Evolutionary conservation across 2,329 filamentous ascomycete species (phyloP), one percentile per base, ranked within the genome.

Genomic region (Aspergillus amoenus): DNA sequence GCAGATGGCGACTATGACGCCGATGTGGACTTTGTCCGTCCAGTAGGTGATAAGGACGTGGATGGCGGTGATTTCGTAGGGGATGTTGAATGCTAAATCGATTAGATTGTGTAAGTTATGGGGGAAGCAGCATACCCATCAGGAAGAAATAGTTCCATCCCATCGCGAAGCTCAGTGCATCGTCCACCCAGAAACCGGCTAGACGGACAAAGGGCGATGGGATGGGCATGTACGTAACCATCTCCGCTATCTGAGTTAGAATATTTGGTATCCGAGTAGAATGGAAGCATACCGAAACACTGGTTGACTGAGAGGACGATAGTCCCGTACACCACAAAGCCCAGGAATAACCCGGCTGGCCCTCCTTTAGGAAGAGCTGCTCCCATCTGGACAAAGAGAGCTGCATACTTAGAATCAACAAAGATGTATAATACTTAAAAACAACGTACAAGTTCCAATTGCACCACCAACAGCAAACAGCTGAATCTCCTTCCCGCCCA

Each of bases 61-160:
- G 17, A 78, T 65, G 4, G 76, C 76, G 1, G 70, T 71, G 52
- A 78, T 77, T 56, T 79, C 77, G 53, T 75, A 76, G 0, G 74
- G 74, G 37, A 77, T 67, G 50, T 12, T 11, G 11, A 34, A 13
- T 13, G 32, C 9, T 13, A 11, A 0, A 34, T 34, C 1, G 9
- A 13, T 34, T 13, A 13, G 13, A 13, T 3, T 2, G 9, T 4
- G 32, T 2, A 11, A 34, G 32, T 34, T 7, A 34, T 3, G 9
- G 9, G 2, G 3, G 32, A 11, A 2, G 9, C 9, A 74, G 0
- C 58, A 4, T 59, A 68, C 65, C 67, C 60, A 65, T 65, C 6
- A 59, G 60, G 7, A 68, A 57, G 37, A 70, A 70, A 17, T 62
- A 68, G 30, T 70, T 69, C 67, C 67, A 70, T 8, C 62, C 65